Percentiles rank a stretch among this genome's conserved stretches.
These are phyloP conservation scores for Chrysanthemum makinoi DNA, from an alignment of 129 eudicot genomes.

Conservation along the genomic window DNA sequence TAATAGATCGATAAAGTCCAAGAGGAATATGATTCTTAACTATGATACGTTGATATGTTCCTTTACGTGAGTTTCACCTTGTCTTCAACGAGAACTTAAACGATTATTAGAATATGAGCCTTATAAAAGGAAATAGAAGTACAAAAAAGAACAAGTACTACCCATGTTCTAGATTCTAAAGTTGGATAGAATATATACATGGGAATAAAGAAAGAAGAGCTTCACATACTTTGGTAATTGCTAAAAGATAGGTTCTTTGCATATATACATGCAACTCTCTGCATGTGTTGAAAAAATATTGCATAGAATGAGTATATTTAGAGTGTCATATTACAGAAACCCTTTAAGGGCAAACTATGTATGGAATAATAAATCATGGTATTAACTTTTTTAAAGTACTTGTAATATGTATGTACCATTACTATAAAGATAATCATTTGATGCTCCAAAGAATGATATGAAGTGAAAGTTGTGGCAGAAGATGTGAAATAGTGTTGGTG, in stretches of 20 bases:
- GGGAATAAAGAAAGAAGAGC: constrained; percentile 21
- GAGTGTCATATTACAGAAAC: constrained; percentile 8
- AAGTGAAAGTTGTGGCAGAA: constrained; percentile 32
- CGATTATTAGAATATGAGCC: constrained; percentile 26
- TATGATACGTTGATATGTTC: constrained; percentile 33
- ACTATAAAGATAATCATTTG: constrained; percentile 8
- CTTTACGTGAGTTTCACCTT: constrained; percentile 44
- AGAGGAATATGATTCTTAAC: constrained; percentile 38
- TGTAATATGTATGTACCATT: constrained; percentile 12
- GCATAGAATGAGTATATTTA: neutral
- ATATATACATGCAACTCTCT: constrained; percentile 1
- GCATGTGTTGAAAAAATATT: constrained; percentile 9
- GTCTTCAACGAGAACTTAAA: constrained; percentile 30
- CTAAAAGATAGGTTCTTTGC: constrained; percentile 23
- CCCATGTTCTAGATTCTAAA: constrained; percentile 45
- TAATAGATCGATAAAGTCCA: constrained; percentile 30
- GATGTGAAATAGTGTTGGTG: constrained; percentile 26
- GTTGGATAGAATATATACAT: constrained; percentile 34
- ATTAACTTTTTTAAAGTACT: neutral
- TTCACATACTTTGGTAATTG: constrained; percentile 26
- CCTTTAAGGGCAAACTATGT: neutral
- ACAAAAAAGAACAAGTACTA: constrained; percentile 35
- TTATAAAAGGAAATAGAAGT: constrained; percentile 38
- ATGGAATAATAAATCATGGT: neutral
- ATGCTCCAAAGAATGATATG: constrained; percentile 28